Evolutionary conservation across 1,284 basidiomycete species (phyloP), one percentile per base, ranked within the genome.

Genomic region (Pholiota adiposa): DNA sequence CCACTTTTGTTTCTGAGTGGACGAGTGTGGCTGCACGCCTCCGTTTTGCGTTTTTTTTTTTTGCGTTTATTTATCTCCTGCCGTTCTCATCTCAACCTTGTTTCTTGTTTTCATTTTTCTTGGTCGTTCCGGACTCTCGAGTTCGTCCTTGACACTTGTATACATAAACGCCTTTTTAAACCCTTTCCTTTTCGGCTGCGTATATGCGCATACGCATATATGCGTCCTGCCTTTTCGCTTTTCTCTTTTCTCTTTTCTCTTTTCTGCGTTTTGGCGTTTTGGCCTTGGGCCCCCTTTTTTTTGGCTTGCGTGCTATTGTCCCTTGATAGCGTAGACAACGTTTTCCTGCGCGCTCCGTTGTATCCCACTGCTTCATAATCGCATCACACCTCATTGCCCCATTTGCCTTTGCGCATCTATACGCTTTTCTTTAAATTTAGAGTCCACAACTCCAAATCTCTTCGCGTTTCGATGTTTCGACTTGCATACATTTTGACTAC

Each of bases 21-120:
- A 43, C n/a, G 25, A n/a, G 27, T 43, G 29, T 23, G 34, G 40
- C 44, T 46, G 44, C 23, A 19, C 25, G 2, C 11, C 7, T 25
- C 63, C 59, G 55, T 54, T 60, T 65, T 56, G 49, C 31, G 27
- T 56, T 11, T 54, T 49, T 58, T n/a, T n/a, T n/a, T n/a, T n/a
- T n/a, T n/a, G n/a, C n/a, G n/a, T n/a, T n/a, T 29, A 14, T 25
- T 27, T 46, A 31, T 33, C 43, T 46, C 14, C 18, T 50, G 48
- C 4, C 7, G 6, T 38, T 38, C 36, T 38, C 4, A 4, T 38
- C 7, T 38, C 7, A n/a, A 38, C 12, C 36, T 11, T n/a, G 6
- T n/a, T n/a, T 14, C 14, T 12, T n/a, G 6, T 12, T 38, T 38
- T 38, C 14, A 7, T 38, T 49, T 9, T 49, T n/a, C 16, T 18